Base-by-base conservation (phyloP, 805 yeast genomes). In the Starmerella roubikii region DNA sequence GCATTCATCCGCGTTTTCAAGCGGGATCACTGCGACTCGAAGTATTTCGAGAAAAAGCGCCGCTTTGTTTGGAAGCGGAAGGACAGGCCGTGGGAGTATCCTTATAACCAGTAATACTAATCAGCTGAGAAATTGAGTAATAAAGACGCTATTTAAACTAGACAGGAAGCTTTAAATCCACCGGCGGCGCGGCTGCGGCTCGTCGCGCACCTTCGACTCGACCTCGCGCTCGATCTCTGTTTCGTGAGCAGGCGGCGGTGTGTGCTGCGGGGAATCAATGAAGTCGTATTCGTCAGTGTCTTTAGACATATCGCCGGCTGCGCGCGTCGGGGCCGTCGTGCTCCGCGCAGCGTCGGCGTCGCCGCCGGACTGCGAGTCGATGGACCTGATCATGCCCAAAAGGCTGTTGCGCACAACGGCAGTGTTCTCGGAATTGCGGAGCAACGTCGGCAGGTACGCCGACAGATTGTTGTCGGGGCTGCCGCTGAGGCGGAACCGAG, bases 31-130 rank as follows among this genome's bases (percentile, higher is more conserved):
- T 84, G 96, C 58, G 86, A 78, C 41, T 85, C 83, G 49, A 73
- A 76, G 44, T 84, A 81, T 59, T 94, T 78, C 16, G 94, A 85
- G 52, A 82, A 81, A 75, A 80, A 79, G 73, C 54, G 55, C 36
- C 53, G 59, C 33, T 83, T 79, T 66, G 72, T 84, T 42, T 88
- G 97, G 97, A 78, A 82, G 57, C 75, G 93, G 57, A 81, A 78
- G 54, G 91, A 76, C 53, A 78, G 81, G 47, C 65, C 68, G 15
- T 75, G 85, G 45, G 94, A 82, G 48, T 86, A 86, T 56, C 97
- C 97, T 4, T 88, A 76, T 30, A 36, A 38, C 15, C 29, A 26
- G 29, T 26, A 22, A 10, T 22, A 10, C 7, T n/a, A n/a, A n/a
- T n/a, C n/a, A n/a, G n/a, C n/a, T n/a, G n/a, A n/a, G n/a, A n/a